phyloP scores from a whole-genome alignment of 768 basidiomycete genomes.

The Asterophora parasitica region DNA sequence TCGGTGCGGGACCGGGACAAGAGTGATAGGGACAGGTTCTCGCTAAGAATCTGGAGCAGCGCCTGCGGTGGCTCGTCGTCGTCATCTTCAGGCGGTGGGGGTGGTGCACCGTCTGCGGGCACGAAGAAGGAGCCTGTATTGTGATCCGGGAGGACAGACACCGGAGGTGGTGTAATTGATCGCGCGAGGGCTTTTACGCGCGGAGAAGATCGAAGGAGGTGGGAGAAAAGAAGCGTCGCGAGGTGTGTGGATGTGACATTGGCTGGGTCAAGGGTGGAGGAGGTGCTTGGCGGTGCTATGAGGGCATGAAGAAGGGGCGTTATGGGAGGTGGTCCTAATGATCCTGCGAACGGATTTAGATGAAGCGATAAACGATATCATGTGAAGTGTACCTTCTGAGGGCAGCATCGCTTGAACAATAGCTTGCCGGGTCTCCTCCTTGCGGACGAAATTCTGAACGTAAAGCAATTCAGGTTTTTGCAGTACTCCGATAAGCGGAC shows the following conservation, averaged over 20 bases:
- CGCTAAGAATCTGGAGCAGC: slow-evolving; percentile 80
- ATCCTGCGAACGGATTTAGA: slow-evolving; percentile 16
- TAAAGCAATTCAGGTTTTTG: neutral
- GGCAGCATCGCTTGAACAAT: slow-evolving; percentile 73
- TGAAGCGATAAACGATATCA: neutral
- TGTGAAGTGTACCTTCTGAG: slow-evolving; percentile 31
- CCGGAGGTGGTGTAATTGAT: slow-evolving; percentile 50
- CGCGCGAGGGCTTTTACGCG: slow-evolving; percentile 62
- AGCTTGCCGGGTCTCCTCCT: slow-evolving; percentile 64
- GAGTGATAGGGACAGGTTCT: slow-evolving; percentile 85
- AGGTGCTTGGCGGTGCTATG: slow-evolving; percentile 53
- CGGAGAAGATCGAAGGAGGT: slow-evolving; percentile 66
- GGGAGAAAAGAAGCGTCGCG: slow-evolving; percentile 73
- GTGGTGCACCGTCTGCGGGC: slow-evolving; percentile 60
- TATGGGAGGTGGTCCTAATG: slow-evolving; percentile 38
- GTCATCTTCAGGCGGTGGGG: slow-evolving; percentile 33
- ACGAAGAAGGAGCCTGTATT: slow-evolving; percentile 56
- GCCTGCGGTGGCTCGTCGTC: slow-evolving; percentile 66
- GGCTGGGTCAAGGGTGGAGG: slow-evolving; percentile 44
- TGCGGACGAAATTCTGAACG: slow-evolving; percentile 66
- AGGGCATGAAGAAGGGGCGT: slow-evolving; percentile 72
- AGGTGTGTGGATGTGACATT: slow-evolving; percentile 65
- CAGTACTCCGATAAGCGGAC: neutral
- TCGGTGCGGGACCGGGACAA: slow-evolving; percentile 68
- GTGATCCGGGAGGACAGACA: slow-evolving; percentile 25